Evolutionary conservation across 768 basidiomycete species (phyloP).

Genomic region (Tulasnella sp.): DNA sequence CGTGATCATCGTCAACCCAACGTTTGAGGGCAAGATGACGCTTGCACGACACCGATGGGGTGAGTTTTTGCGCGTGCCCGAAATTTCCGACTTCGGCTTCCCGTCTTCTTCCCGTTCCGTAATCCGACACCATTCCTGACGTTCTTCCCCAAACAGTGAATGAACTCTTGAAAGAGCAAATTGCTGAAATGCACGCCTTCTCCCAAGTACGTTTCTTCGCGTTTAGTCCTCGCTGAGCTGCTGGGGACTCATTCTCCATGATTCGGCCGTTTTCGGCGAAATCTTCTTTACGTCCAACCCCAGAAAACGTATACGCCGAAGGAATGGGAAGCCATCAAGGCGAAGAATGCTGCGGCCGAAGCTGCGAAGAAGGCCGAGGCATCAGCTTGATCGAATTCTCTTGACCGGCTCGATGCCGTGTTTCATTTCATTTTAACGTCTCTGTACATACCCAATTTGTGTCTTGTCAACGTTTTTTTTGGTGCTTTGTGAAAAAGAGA

Average conservation of each 20-base stretch:
- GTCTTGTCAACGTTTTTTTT: neutral
- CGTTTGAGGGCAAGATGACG: constrained; percentile 73
- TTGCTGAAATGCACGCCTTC: constrained; percentile 78
- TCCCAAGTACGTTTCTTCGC: constrained; percentile 53
- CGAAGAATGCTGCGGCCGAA: constrained; percentile 17
- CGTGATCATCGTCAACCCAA: constrained; percentile 69
- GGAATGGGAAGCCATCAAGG: constrained; percentile 37
- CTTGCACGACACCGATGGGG: constrained; percentile 66
- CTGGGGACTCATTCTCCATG: constrained; percentile 75
- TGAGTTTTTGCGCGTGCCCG: constrained; percentile 31
- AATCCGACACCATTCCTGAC: neutral
- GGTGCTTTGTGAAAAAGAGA: too few relatives aligned
- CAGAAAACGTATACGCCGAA: constrained; percentile 69
- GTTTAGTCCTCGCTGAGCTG: neutral
- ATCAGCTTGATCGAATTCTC: neutral
- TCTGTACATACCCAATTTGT: neutral
- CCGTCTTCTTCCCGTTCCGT: neutral
- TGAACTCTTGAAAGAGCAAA: constrained; percentile 62
- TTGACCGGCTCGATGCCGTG: neutral
- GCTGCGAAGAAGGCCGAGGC: neutral
- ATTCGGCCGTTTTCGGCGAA: constrained; percentile 33
- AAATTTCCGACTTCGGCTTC: neutral
- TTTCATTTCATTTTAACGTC: neutral
- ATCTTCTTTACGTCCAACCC: neutral
- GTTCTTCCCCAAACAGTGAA: constrained; percentile 47